Base-by-base conservation (phyloP, 2,329 filamentous ascomycete species). In the Cordyceps militaris region DNA sequence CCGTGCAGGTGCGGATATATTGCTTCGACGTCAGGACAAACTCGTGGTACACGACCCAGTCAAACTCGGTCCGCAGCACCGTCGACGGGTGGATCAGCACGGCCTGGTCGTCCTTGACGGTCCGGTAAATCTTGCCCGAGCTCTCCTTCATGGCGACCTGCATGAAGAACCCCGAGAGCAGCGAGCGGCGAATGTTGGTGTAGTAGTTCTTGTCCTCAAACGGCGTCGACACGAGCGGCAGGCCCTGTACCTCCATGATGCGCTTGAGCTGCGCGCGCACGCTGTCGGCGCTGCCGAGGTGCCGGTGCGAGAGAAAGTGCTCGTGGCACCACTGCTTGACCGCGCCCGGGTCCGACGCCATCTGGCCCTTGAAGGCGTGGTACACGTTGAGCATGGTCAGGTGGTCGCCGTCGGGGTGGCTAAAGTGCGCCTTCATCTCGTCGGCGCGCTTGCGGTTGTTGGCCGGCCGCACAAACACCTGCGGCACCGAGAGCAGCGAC, bases 161-260 rank as follows among this genome's bases (percentile, higher is more conserved):
- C 94, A 99, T 99, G 80, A 99, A 99, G 81, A 99, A 99, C 34
- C 95, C 94, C 1, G 92, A 83, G 13, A 97, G 87, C 14, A 99
- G 81, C 9, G 94, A 93, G 38, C 91, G 86, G 46, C 93, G 89
- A 67, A 99, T 99, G 72, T 99, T 99, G 71, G 85, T 91, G 74
- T 97, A 99, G 78, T 99, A 99, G 69, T 95, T 90, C 79, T 96
- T 96, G 76, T 97, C 87, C 66, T 92, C 88, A 69, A 96, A 97
- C 0, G 88, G 83, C 0, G 93, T 97, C 54, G 89, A 94, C 56
- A 97, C 72, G 52, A 99, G 84, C 61, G 96, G 89, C 10, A 99
- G 76, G 59, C 87, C 88, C 63, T 91, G 84, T 14, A 88, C 90
- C 76, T 99, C 92, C 95, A 99, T 99, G 71, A 97, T 97, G 58